A percentile compares a stretch with the other conserved stretches of the same genome.
Conservation (phyloP, 2,329 filamentous ascomycete species). For the Coccinonectria pachysandricola region DNA sequence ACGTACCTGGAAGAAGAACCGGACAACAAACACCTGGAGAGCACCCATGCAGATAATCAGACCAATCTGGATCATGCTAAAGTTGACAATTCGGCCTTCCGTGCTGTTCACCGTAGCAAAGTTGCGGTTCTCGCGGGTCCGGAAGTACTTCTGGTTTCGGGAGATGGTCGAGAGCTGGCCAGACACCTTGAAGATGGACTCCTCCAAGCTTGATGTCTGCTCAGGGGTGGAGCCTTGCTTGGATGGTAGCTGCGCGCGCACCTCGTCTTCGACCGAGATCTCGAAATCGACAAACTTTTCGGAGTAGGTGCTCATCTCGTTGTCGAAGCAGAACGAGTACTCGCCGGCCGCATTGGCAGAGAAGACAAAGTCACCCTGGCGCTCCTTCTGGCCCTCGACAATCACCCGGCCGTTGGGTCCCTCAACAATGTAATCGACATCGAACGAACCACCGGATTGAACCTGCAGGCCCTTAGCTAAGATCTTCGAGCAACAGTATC, state of each 20-base stretch:
- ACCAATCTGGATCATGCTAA: slow-evolving; percentile 82
- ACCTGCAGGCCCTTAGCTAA: slow-evolving; percentile 58
- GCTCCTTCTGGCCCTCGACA: slow-evolving; percentile 77
- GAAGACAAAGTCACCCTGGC: slow-evolving; percentile 97
- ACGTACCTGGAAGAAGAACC: slow-evolving; percentile 92
- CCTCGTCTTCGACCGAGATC: slow-evolving; percentile 90
- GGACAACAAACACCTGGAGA: slow-evolving; percentile 91
- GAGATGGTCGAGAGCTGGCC: slow-evolving; percentile 88
- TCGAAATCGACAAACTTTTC: slow-evolving; percentile 98
- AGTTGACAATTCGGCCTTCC: slow-evolving; percentile 92
- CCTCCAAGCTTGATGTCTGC: slow-evolving; percentile 79
- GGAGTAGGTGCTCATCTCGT: slow-evolving; percentile 94
- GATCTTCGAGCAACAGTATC: too few relatives aligned
- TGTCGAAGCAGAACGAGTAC: slow-evolving; percentile 97
- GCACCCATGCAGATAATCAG: slow-evolving; percentile 94
- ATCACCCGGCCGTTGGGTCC: slow-evolving; percentile 75
- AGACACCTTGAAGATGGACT: slow-evolving; percentile 91
- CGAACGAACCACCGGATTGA: slow-evolving; percentile 96
- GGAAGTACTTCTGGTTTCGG: slow-evolving; percentile 98
- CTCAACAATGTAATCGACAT: slow-evolving; percentile 84
- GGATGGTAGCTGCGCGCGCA: slow-evolving; percentile 68
- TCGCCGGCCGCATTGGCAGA: slow-evolving; percentile 81
- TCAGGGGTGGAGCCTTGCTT: slow-evolving; percentile 84
- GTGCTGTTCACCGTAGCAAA: slow-evolving; percentile 97
- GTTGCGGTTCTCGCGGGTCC: slow-evolving; percentile 95